Base-by-base conservation (phyloP, 257 asterid genomes). In the Eustoma russellianum region DNA sequence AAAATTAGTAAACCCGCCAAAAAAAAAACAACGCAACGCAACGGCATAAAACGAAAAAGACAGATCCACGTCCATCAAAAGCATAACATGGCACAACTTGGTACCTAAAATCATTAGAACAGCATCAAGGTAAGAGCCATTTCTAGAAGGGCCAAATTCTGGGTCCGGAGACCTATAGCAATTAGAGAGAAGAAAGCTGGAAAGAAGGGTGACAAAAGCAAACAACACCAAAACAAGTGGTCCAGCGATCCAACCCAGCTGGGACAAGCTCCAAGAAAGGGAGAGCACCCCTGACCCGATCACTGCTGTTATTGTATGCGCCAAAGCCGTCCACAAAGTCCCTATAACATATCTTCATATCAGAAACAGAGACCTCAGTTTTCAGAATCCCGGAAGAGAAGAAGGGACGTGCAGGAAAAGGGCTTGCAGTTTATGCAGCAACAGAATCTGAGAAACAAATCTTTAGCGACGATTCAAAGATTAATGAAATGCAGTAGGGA, bases 221-320 rank as follows among this genome's bases (percentile, higher is more conserved):
- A 86, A 86, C 3, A 49, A 35, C 13, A 86, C 50, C 80, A 86
- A 73, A 10, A 69, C 24, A 5, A 72, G 2, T n/a, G 94, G 95
- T 66, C 83, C 91, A 7, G 88, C 94, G 54, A 83, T 54, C 95
- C 95, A 86, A 13, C 95, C 95, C 35, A 86, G 62, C 62, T 69
- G 83, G 0, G 95, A 68, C 74, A 78, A 64, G 70, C 87, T 76
- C 95, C 95, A 86, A 35, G 82, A 85, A 17, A 82, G 66, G 7
- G 95, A 74, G 11, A 86, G 68, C 44, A 86, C 90, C 15, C 95
- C 95, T 1, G 95, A 79, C 13, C 95, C 94, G 14, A 86, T 81
- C 10, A 72, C 88, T 12, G 83, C 94, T 7, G 93, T 86, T 33
- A 86, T 77, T 47, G 80, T 73, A 65, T 80, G 95, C n/a, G 93